Evolutionary conservation across 2,329 filamentous ascomycete species (phyloP).

Genomic region (Aspergillus niger): DNA sequence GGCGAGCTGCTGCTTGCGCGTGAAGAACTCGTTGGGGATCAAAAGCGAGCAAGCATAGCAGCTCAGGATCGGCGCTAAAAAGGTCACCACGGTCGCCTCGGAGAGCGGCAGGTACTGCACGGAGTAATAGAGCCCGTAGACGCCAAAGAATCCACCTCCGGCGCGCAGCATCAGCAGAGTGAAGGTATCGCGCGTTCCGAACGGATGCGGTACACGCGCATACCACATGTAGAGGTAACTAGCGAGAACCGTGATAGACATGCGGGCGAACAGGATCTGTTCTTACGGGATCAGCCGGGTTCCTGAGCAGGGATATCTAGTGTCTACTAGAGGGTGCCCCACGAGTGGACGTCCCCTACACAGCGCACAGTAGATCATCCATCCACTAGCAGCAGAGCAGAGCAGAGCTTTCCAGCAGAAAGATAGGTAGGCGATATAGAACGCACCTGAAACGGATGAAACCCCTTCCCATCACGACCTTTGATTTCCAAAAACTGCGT

Average conservation of each 20-base stretch:
- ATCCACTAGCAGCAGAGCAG: background rate
- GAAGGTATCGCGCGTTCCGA: slow-evolving; percentile 68
- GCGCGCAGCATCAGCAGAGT: slow-evolving; percentile 69
- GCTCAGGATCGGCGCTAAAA: slow-evolving; percentile 75
- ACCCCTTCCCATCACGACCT: slow-evolving; percentile 65
- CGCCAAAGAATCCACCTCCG: slow-evolving; percentile 72
- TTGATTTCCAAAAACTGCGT: slow-evolving; percentile 72
- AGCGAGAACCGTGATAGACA: slow-evolving; percentile 70
- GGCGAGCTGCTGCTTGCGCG: slow-evolving; percentile 73
- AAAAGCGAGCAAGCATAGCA: slow-evolving; percentile 79
- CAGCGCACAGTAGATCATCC: background rate
- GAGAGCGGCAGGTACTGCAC: slow-evolving; percentile 79
- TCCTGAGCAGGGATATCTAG: background rate
- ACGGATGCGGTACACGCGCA: slow-evolving; percentile 65
- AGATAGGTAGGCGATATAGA: background rate
- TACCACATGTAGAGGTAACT: slow-evolving; percentile 74
- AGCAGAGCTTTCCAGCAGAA: background rate
- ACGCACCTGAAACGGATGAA: slow-evolving; percentile 74
- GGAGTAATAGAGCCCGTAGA: slow-evolving; percentile 76
- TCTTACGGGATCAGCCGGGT: background rate
- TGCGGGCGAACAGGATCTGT: slow-evolving; percentile 74
- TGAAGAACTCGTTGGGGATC: slow-evolving; percentile 72
- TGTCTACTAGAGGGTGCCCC: background rate
- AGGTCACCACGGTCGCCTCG: slow-evolving; percentile 87
- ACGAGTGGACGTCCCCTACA: background rate